Base-by-base conservation (phyloP, 2,329 filamentous ascomycete genomes). In the Rugonectria rugulosa region DNA sequence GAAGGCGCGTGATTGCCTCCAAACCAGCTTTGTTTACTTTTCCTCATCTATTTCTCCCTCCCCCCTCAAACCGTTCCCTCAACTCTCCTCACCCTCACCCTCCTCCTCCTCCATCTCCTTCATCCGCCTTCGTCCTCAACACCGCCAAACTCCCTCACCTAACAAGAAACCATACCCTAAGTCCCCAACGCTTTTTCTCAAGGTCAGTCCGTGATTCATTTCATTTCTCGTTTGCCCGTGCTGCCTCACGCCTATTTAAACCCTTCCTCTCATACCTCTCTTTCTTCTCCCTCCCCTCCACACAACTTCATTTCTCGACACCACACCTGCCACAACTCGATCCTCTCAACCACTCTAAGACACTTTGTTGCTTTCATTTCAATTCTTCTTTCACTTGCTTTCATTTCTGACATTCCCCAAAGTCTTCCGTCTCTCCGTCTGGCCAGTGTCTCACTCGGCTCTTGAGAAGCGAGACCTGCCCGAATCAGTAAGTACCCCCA, bases 171-270 rank as follows among this genome's bases (percentile, higher is more conserved):
- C n/a, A n/a, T n/a, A n/a, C n/a, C n/a, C n/a, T n/a, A n/a, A n/a
- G n/a, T n/a, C n/a, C 37, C 14, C 32, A 8, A 15, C 19, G 32
- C 6, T 45, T 27, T 20, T 17, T 23, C 31, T 20, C 36, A 10
- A 21, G 41, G 37, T 19, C 2, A 24, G 36, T 61, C 54, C 45
- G 53, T 65, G 63, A 65, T 52, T 66, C 54, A 63, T 53, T n/a
- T n/a, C n/a, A n/a, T n/a, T n/a, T 38, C 17, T 6, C 48, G 12
- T 21, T 17, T 14, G 12, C 19, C 14, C 9, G 21, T 15, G 17
- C 11, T 19, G n/a, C n/a, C 27, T 29, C 29, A 36, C 29, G 6
- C 11, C 36, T 59, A 53, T 58, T 46, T 45, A 47, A 43, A 40
- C 20, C 21, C 37, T 21, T 21, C 24, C 20, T 14, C 37, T 23